Base-by-base conservation (phyloP, 2,329 filamentous ascomycete species). In the Neonectria coccinea region DNA sequence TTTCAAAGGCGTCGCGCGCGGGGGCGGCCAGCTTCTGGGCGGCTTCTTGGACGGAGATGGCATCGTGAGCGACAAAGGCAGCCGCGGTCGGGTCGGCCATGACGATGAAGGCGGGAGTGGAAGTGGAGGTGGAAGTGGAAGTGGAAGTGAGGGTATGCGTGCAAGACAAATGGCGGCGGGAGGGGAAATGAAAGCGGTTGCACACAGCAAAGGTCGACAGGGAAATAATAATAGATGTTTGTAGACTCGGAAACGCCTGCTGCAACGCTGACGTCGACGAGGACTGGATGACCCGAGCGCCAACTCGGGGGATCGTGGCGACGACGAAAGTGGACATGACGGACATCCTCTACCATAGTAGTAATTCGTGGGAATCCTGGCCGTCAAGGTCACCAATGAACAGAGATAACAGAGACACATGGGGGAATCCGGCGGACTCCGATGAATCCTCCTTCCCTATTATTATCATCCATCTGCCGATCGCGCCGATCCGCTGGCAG, bases 391-490 rank as follows among this genome's bases (percentile, higher is more conserved):
- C 55, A 29, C 68, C 67, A 70, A 70, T 70, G 53, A 70, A 20
- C 44, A 20, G 18, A 53, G 59, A 61, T 47, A 48, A 66, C 64
- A 63, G 52, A 61, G 59, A 58, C 69, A 71, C 70, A 70, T 70
- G 70, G 65, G 53, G 25, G 48, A 9, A 12, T 33, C 52, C 20
- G 3, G 31, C 31, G 31, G 6, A 12, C 33, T 39, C 36, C 14
- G 36, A 14, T 64, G 66, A 69, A 70, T 67, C 68, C 44, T 14
- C 47, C 47, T 50, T 50, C 47, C 47, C 42, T 16, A 39, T 39
- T n/a, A 36, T 36, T 16, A 4, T 16, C 56, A 45, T 22, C 59
- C 44, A 51, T 54, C 53, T 65, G 70, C 50, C 70, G 70, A 72
- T 71, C 69, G 18, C 48, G 14, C 36, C 6, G 36, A 7, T n/a